A percentile compares a stretch with the other conserved stretches of the same genome.
Conservation (phyloP, 2,329 filamentous ascomycete species). For the Penicillium sp. region DNA sequence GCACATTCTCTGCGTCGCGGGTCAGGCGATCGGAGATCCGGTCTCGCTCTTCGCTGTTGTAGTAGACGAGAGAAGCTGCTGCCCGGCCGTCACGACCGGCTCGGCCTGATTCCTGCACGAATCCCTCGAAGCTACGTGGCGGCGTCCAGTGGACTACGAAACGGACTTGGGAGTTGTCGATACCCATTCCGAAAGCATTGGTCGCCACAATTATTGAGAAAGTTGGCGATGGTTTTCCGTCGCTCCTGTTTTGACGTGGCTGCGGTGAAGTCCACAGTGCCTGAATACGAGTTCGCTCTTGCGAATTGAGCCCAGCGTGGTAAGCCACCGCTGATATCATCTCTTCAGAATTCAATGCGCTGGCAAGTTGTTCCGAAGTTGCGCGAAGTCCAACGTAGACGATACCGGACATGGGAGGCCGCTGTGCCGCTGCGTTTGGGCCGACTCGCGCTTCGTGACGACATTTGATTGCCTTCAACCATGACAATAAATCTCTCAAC, state of each 20-base stretch:
- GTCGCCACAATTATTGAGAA: constrained; percentile 95
- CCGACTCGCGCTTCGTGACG: constrained; percentile 62
- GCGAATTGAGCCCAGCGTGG: constrained; percentile 68
- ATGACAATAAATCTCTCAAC: constrained; percentile 74
- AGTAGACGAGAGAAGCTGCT: constrained; percentile 85
- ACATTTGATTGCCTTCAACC: constrained; percentile 72
- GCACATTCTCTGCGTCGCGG: constrained; percentile 45
- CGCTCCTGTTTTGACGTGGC: constrained; percentile 1
- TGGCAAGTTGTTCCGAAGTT: constrained; percentile 45
- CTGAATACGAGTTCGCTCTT: constrained; percentile 63
- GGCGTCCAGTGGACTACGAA: constrained; percentile 95
- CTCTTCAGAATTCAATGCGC: constrained; percentile 33
- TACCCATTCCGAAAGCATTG: constrained; percentile 96
- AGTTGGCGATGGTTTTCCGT: constrained; percentile 50
- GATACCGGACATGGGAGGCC: constrained; percentile 48
- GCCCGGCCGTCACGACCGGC: constrained; percentile 89
- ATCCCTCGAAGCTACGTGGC: constrained; percentile 91
- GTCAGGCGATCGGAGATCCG: constrained; percentile 62
- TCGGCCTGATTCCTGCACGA: constrained; percentile 92
- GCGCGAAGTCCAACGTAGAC: constrained; percentile 50
- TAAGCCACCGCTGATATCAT: constrained; percentile 49
- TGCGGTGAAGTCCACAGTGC: constrained; percentile 42
- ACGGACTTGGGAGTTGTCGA: constrained; percentile 91
- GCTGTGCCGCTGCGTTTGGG: constrained; percentile 17
- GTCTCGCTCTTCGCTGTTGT: constrained; percentile 83